Conservation (phyloP, 2,329 filamentous ascomycete species). For the Ascomycota sp. region DNA sequence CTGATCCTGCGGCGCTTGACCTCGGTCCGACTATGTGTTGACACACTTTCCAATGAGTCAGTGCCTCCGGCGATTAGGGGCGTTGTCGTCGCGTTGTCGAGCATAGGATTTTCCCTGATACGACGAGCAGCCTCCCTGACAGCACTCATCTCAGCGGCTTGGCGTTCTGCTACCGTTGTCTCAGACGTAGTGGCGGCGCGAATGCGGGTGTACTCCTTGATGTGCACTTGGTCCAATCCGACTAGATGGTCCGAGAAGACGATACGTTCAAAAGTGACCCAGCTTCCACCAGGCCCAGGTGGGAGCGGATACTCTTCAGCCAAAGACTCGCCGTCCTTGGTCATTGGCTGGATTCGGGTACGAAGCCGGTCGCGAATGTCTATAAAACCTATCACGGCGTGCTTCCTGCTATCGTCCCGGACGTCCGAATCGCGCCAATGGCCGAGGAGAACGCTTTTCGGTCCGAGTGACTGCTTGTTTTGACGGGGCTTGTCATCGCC, state of each 20-base stretch:
- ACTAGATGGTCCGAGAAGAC: slow-evolving; percentile 37
- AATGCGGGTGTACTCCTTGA: slow-evolving; percentile 43
- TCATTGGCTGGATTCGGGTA: slow-evolving; percentile 32
- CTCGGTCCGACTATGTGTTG: slow-evolving; percentile 13
- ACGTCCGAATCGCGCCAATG: slow-evolving; percentile 39
- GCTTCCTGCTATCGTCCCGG: slow-evolving; percentile 26
- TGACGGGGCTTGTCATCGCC: slow-evolving; percentile 10
- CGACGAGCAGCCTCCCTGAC: slow-evolving; percentile 25
- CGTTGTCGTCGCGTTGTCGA: slow-evolving; percentile 20
- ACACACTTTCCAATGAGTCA: slow-evolving; percentile 23
- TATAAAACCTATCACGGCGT: slow-evolving; percentile 41
- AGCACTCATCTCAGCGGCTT: slow-evolving; percentile 19
- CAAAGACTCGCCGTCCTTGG: slow-evolving; percentile 25
- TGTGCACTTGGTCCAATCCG: slow-evolving; percentile 30
- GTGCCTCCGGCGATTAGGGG: slow-evolving; percentile 29
- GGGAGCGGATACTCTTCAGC: slow-evolving; percentile 26
- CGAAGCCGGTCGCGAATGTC: slow-evolving; percentile 39
- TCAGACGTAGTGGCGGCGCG: slow-evolving; percentile 17
- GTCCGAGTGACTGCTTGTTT: slow-evolving; percentile 10
- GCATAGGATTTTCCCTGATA: slow-evolving; percentile 20
- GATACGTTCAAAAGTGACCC: slow-evolving; percentile 41
- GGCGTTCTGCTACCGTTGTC: slow-evolving; percentile 17
- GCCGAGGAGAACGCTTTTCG: slow-evolving; percentile 31
- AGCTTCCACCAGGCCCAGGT: slow-evolving; percentile 38
- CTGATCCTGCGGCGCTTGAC: slow-evolving; percentile 28